Conservation (phyloP, 2,329 filamentous ascomycete species). For the Cytospora piceae region DNA sequence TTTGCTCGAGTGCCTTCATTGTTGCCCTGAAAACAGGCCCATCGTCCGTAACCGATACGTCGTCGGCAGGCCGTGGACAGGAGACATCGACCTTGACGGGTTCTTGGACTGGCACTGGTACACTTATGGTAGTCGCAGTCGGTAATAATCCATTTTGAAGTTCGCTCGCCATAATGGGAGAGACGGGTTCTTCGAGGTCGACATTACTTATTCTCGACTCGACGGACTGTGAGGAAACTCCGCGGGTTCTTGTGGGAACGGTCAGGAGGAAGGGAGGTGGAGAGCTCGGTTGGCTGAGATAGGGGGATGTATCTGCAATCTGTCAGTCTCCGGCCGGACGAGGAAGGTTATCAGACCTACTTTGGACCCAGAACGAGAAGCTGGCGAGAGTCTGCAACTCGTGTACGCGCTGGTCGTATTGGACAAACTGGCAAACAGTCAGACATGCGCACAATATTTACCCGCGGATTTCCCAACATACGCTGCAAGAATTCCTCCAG, state of each 20-base stretch:
- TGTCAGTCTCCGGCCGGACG: constrained; percentile 31
- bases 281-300: constrained; percentile 63
- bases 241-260: constrained; percentile 75
- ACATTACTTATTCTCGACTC: constrained; percentile 78
- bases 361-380: constrained; percentile 95
- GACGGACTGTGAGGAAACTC: constrained; percentile 85
- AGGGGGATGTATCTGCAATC: constrained; percentile 46
- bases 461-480: constrained; percentile 45
- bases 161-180: constrained; percentile 48
- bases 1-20: constrained; percentile 94
- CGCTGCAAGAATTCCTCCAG: constrained; percentile 94
- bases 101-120: constrained; percentile 42
- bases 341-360: constrained; percentile 48
- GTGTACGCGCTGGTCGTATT: constrained; percentile 94
- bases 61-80: constrained; percentile 82
- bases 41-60: constrained; percentile 84
- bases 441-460: constrained; percentile 32
- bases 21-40: constrained; percentile 95
- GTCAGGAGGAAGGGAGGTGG: constrained; percentile 73
- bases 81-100: constrained; percentile 84
- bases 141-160: constrained; percentile 32
- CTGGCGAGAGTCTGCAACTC: constrained; percentile 84
- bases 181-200: constrained; percentile 66
- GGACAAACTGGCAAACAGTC: constrained; percentile 71
- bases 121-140: constrained; percentile 6